A percentile compares a stretch with the other conserved stretches of the same genome.
These are phyloP conservation scores for Lentinula detonsa DNA, from an alignment of 768 basidiomycete species.

Conservation along the genomic window DNA sequence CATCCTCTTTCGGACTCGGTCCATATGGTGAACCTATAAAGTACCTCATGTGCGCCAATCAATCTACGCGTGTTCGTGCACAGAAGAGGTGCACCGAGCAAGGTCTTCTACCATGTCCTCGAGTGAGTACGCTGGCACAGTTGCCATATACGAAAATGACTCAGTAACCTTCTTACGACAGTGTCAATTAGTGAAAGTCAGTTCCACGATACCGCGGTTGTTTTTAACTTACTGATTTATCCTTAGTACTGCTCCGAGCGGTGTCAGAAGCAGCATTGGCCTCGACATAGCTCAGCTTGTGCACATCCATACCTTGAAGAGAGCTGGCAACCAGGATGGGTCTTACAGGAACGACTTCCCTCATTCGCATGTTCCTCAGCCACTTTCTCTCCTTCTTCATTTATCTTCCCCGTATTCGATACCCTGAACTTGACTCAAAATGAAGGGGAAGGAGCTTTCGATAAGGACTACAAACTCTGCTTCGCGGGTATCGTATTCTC, in stretches of 20 bases:
- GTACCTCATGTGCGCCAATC: slow-evolving; percentile 20
- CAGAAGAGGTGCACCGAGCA: slow-evolving; percentile 8
- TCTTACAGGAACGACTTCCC: slow-evolving; percentile 18
- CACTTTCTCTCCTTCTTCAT: slow-evolving; percentile 13
- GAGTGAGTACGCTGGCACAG: slow-evolving; percentile 12
- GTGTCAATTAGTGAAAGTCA: slow-evolving; percentile 23
- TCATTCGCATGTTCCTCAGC: slow-evolving; percentile 12
- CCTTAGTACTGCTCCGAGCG: slow-evolving; percentile 26
- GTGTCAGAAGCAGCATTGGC: slow-evolving; percentile 25
- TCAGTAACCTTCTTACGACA: slow-evolving; percentile 7
- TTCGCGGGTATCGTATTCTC: slow-evolving; percentile 21
- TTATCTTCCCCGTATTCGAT: slow-evolving; percentile 27
- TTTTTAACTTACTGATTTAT: neutral
- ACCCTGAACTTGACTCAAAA: slow-evolving; percentile 23
- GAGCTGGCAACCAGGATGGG: slow-evolving; percentile 25
- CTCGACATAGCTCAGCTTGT: slow-evolving; percentile 20
- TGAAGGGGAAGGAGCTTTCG: slow-evolving; percentile 18
- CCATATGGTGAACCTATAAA: slow-evolving; percentile 17
- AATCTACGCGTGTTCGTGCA: neutral
- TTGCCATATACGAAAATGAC: neutral
- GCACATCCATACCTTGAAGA: slow-evolving; percentile 19
- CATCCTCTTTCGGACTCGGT: slow-evolving; percentile 16
- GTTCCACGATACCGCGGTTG: neutral
- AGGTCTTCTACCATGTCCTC: slow-evolving; percentile 16
- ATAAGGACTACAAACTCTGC: slow-evolving; percentile 27